Percentiles rank a stretch among this genome's conserved stretches.
phyloP scores from a whole-genome alignment of 805 yeast genomes.

The Scheffersomyces amazonensis region DNA sequence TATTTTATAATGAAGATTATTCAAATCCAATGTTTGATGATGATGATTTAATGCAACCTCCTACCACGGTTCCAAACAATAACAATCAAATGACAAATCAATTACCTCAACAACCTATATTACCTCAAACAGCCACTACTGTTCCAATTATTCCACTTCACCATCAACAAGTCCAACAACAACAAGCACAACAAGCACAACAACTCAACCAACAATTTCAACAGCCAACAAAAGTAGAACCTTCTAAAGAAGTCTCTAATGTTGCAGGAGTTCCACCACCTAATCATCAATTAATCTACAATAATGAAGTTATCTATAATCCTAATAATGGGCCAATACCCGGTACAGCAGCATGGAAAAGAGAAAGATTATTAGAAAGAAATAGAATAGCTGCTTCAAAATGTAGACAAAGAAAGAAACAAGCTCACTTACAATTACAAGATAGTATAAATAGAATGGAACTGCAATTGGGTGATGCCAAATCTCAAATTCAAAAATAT shows the following conservation, averaged over 20 bases:
- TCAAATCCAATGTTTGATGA: slow-evolving; percentile 1
- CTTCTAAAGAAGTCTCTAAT: not conserved
- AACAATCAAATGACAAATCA: not conserved
- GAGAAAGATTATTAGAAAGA: slow-evolving; percentile 56
- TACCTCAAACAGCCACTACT: not conserved
- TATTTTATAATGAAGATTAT: slow-evolving; percentile 21
- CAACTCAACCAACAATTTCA: slow-evolving; percentile 12
- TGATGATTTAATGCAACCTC: slow-evolving; percentile 2
- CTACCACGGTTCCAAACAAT: not conserved
- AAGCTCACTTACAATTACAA: slow-evolving; percentile 65
- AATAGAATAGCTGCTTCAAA: slow-evolving; percentile 68
- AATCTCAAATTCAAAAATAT: slow-evolving; percentile 17
- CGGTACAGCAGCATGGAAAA: slow-evolving; percentile 69
- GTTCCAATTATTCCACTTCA: slow-evolving; percentile 3
- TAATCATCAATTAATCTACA: slow-evolving; percentile 49
- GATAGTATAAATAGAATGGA: slow-evolving; percentile 52
- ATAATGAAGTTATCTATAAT: slow-evolving; percentile 53
- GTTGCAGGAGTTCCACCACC: slow-evolving; percentile 48
- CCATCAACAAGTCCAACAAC: slow-evolving; percentile 1
- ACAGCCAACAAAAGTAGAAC: not conserved
- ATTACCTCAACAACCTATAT: slow-evolving; percentile 1
- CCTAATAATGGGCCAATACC: slow-evolving; percentile 57
- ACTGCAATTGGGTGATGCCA: slow-evolving; percentile 35
- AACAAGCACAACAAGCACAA: slow-evolving; percentile 3
- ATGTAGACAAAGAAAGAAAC: slow-evolving; percentile 65